Base-by-base conservation (phyloP, 176 grass and related monocot genomes). In the Musa itinerans region DNA sequence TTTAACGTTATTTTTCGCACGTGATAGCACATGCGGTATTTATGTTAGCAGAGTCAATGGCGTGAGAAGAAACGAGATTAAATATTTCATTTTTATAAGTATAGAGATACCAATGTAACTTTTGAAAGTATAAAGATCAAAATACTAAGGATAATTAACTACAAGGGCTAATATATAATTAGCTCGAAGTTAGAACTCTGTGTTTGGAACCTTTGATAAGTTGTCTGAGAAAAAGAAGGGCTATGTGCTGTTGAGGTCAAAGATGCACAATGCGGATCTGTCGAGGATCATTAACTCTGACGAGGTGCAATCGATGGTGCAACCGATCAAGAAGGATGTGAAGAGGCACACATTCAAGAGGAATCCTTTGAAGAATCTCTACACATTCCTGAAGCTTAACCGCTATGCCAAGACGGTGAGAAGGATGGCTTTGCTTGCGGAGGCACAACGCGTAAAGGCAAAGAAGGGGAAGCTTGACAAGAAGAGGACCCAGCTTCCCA, bases 241-340 rank as follows among this genome's bases (percentile, higher is more conserved):
- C 8, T 96, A 91, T 43, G 81, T 96, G 15, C 74, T 96, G 50
- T 88, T 88, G 0, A 83, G 88, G 86, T 79, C 92, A 8, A 96
- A 91, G 70, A 96, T 96, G 88, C 8, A 83, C 25, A 91, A 96
- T 27, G 80, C 92, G 34, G 92, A 96, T 74, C 77, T 96, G 3
- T 83, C 83, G 12, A 87, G 88, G 84, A 89, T 96, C 72, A 96
- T 96, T 65, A 96, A 96, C 65, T 91, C 86, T 25, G 88, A 96
- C 0, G 92, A 91, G 76, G 88, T 96, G 15, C 92, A 96, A 77
- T 90, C 88, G 23, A 84, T 96, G 22, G 88, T 91, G 27, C 88
- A 74, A 74, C 92, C 86, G 1, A 74, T 91, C 53, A 91, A 96
- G 79, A 87, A 82, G 88, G 92, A 87, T 26, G 74, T 91, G 0